Evolutionary conservation across 78 protist species (phyloP), one percentile per base, ranked within the genome.

Genomic region (Dictyostelium intermedium): DNA sequence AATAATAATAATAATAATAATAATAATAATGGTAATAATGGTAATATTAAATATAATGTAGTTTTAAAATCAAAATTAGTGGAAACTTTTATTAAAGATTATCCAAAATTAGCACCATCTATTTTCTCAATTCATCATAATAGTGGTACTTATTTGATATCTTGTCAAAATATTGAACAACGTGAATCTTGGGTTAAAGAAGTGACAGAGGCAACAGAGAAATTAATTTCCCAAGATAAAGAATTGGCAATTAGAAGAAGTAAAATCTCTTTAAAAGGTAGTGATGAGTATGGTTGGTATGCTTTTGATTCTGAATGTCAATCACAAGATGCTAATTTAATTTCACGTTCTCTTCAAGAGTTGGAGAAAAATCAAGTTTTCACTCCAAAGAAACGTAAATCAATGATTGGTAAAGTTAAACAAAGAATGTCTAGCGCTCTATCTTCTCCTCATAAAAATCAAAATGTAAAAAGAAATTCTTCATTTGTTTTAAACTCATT

Each of bases 351-450:
- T 6, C 25, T 80, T 5, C 35, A 47, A 66, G 93, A 89, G 43
- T n/a, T 89, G 30, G 69, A 89, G 2, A 34, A 89, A 35, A 41
- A 47, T 41, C 76, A 80, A 34, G 72, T 76, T 14, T 74, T 69
- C 53, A 89, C 93, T 7, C 93, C 93, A 39, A 89, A 89, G 53
- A 89, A 89, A n/a, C 43, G 93, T 41, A 89, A 80, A 74, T 79
- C 85, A 63, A 66, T 80, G 56, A 66, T 89, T 32, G 86, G 80
- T 16, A 87, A 87, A 53, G 35, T 87, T 2, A 87, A 79, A 43
- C 81, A 85, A 50, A 53, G 85, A 63, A 79, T 41, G 69, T 63
- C 82, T 8, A 63, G 73, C 11, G 74, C 87, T 14, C 20, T 78
- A 2, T 84, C 82, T 20, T 63, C 82, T 23, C 82, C 93, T 9